These are phyloP conservation scores for Raphidocelis subcapitata DNA, from an alignment of 139 green algal species.

Conservation along the genomic window DNA sequence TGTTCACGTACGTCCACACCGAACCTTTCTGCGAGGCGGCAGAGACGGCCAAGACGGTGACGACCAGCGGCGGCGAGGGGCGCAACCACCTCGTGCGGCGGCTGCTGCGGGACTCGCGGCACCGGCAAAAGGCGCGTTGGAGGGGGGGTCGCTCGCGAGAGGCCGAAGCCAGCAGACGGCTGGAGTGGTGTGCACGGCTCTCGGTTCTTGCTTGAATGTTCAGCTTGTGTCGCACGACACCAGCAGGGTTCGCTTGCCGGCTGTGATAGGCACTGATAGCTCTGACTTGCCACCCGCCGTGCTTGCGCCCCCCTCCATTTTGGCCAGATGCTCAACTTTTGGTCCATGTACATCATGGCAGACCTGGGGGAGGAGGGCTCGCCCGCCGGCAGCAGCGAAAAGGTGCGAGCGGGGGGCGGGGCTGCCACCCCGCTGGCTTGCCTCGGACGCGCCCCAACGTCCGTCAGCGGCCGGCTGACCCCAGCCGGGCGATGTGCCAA, in stretches of 20 bases:
- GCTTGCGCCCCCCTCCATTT: not conserved
- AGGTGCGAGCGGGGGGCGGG: constrained; percentile 4
- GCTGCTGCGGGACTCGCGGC: constrained; percentile 3
- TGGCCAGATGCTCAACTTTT: constrained; percentile 55
- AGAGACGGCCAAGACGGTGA: constrained; percentile 42
- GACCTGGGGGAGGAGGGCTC: constrained; percentile 44
- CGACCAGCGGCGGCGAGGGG: constrained; percentile 38
- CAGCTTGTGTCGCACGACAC: not conserved
- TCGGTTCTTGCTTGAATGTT: not conserved
- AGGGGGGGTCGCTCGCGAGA: not conserved
- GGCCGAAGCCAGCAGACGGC: not conserved
- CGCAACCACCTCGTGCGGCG: constrained; percentile 22
- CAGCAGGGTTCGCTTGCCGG: not conserved
- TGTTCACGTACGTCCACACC: constrained; percentile 57
- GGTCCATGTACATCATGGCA: constrained; percentile 65
- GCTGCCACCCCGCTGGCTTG: not conserved
- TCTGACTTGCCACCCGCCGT: not conserved
- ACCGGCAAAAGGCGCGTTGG: constrained; percentile 24
- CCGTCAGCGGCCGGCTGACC: no score
- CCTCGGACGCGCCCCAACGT: no score
- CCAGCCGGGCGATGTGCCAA: not conserved
- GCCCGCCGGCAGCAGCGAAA: constrained; percentile 13
- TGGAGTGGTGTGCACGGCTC: not conserved
- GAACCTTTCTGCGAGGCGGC: constrained; percentile 52
- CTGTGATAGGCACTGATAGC: not conserved